A percentile compares a stretch with the other conserved stretches of the same genome.
Evolutionary conservation across 2,329 filamentous ascomycete genomes (phyloP).

Genomic region (Achaetomium macrosporum): DNA sequence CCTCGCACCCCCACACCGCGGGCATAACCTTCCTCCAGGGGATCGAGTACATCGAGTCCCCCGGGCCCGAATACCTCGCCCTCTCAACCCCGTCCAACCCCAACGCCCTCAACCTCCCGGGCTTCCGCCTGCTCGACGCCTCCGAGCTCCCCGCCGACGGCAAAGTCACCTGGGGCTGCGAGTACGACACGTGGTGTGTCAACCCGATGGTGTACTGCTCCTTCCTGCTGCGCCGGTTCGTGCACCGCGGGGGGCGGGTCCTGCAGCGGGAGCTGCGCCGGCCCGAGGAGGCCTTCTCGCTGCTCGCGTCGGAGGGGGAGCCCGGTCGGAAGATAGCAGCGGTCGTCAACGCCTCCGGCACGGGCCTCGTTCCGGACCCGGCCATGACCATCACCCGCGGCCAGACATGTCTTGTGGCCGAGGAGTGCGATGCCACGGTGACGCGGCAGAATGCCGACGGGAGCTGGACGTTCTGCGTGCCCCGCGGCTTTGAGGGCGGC

Average conservation of each 20-base stretch:
- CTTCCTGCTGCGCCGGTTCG: constrained; percentile 40
- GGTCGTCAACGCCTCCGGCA: constrained; percentile 43
- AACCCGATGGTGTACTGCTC: constrained; percentile 50
- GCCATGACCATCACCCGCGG: constrained; percentile 41
- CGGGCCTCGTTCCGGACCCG: constrained; percentile 39
- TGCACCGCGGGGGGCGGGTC: constrained; percentile 33
- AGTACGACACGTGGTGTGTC: constrained; percentile 50
- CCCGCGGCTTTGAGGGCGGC: constrained; percentile 55
- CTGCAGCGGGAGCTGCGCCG: constrained; percentile 33
- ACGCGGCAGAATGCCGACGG: constrained; percentile 60
- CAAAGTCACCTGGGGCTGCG: constrained; percentile 39
- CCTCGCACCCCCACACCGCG: constrained; percentile 30
- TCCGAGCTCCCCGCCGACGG: constrained; percentile 38
- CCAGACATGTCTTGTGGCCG: constrained; percentile 42
- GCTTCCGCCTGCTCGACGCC: constrained; percentile 33
- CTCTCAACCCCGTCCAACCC: constrained; percentile 31
- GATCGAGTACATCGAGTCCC: constrained; percentile 47
- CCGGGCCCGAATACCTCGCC: constrained; percentile 34
- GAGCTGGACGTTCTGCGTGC: constrained; percentile 57
- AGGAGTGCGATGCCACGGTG: constrained; percentile 37
- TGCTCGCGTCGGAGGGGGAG: neutral
- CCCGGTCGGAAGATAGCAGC: constrained; percentile 19
- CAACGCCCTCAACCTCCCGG: constrained; percentile 30
- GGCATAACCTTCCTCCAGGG: constrained; percentile 46
- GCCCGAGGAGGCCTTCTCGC: constrained; percentile 35